These are phyloP conservation scores for Gardenia jasminoides DNA, from an alignment of 257 asterid genomes.

Conservation along the genomic window DNA sequence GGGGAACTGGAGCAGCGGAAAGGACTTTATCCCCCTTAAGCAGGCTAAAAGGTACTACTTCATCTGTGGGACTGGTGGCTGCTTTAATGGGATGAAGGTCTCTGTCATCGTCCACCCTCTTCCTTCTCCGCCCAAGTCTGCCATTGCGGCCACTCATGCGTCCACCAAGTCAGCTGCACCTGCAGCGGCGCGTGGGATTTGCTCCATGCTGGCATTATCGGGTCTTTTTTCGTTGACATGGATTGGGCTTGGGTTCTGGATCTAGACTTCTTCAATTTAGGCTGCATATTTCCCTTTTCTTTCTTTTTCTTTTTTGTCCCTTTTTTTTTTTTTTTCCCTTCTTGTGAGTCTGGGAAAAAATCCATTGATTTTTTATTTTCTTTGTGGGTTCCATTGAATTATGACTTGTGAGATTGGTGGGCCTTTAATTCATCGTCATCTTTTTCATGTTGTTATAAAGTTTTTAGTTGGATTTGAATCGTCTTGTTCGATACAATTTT, in stretches of 20 bases:
- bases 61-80: constrained; percentile 84
- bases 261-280: constrained; percentile 15
- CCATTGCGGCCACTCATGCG: constrained; percentile 32
- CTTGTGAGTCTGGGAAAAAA: no score
- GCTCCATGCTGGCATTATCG: constrained; percentile 6
- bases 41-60: constrained; percentile 68
- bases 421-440: not conserved
- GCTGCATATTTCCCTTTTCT: no score
- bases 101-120: constrained; percentile 71
- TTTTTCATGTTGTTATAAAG: no score
- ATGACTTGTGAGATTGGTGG: not conserved
- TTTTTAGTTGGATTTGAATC: not conserved
- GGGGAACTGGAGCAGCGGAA: constrained; percentile 89
- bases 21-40: constrained; percentile 64
- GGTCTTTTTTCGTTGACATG: constrained; percentile 24
- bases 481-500: no score
- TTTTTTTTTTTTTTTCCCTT: no score
- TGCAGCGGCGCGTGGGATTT: constrained; percentile 30
- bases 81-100: constrained; percentile 86
- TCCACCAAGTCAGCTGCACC: constrained; percentile 26
- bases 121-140: constrained; percentile 61
- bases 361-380: not conserved
- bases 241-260: constrained; percentile 35
- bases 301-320: no score
- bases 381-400: no score